Evolutionary conservation across 371 early-diverging fungal genomes (phyloP), one percentile per base, ranked within the genome.

Genomic region (Scutellospora calospora): DNA sequence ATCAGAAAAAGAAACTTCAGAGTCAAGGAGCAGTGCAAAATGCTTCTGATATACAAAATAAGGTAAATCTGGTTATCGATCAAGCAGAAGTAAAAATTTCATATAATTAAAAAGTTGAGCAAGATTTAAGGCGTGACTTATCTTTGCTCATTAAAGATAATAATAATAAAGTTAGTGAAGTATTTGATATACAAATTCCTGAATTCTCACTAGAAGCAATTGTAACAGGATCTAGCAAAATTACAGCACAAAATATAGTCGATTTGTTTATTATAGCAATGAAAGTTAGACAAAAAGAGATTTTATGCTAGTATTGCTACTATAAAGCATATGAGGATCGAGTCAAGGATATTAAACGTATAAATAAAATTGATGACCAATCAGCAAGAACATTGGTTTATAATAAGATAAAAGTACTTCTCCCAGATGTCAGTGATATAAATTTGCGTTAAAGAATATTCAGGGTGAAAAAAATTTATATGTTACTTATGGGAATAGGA

Each of bases 221-320:
- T 62, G 0, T 76, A 38, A 76, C 63, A n/a, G 62, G 76, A 62
- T 76, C 76, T 76, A 60, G 45, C 33, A 59, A 60, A 59, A 22
- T 76, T 76, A 76, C 51, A 63, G 45, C 63, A 63, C 74, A 76
- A 63, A 76, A 33, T 25, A 76, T 76, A 60, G 63, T 41, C 62
- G 49, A 76, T 60, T 60, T 76, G 18, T 76, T 76, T 76, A 60
- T 4, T 16, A 25, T 60, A 76, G 62, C 76, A 76, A 76, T 76
- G 62, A 76, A 76, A 22, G 76, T 76, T 60, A 76, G 76, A 62
- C 76, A 76, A 76, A 76, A 76, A 14, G 76, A 76, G 25, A 76
- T 59, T n/a, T n/a, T n/a, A n/a, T n/a, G n/a, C n/a, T n/a, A n/a
- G n/a, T n/a, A n/a, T n/a, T n/a, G n/a, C n/a, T n/a, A n/a, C n/a